Conservation (phyloP, 192 early-diverging fungal species). For the Entomortierella lignicola region DNA sequence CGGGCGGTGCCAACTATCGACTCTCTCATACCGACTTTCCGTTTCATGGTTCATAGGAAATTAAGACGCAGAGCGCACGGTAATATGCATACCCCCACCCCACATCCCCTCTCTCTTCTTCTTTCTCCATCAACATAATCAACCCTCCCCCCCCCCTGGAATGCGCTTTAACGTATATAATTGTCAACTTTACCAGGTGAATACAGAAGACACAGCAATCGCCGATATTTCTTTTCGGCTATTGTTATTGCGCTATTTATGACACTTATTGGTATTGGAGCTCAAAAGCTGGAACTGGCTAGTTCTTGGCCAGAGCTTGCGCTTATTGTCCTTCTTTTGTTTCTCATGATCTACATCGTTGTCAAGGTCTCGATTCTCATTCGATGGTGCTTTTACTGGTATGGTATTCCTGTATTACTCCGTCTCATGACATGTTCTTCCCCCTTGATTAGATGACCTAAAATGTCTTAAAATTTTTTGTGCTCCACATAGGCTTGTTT, state of each 20-base stretch:
- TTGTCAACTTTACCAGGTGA: conserved; percentile 13
- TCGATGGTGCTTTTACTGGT: conserved; percentile 60
- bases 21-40: conserved; percentile 33
- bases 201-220: conserved; percentile 29
- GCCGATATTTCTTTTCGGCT: conserved; percentile 43
- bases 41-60: conserved; percentile 51
- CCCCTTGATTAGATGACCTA: not conserved
- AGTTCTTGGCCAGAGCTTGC: conserved; percentile 35
- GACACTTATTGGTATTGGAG: conserved; percentile 43
- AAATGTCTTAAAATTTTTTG: not conserved
- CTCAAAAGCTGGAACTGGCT: conserved; percentile 42
- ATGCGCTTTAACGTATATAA: not conserved
- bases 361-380: conserved; percentile 54
- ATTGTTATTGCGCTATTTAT: conserved; percentile 39
- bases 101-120: not conserved
- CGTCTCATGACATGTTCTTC: not conserved
- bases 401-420: not conserved
- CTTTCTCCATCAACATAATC: not conserved
- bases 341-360: conserved; percentile 45
- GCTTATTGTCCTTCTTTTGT: conserved; percentile 20
- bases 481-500: conserved; percentile 44
- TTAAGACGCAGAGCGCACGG: conserved; percentile 44
- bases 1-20: conserved; percentile 5
- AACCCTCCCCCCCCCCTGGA: not conserved
- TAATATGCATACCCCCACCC: conserved; percentile 7